Evolutionary conservation across 2,329 filamentous ascomycete species (phyloP), one percentile per base, ranked within the genome.

Genomic region (Exutisphaerella laricina): DNA sequence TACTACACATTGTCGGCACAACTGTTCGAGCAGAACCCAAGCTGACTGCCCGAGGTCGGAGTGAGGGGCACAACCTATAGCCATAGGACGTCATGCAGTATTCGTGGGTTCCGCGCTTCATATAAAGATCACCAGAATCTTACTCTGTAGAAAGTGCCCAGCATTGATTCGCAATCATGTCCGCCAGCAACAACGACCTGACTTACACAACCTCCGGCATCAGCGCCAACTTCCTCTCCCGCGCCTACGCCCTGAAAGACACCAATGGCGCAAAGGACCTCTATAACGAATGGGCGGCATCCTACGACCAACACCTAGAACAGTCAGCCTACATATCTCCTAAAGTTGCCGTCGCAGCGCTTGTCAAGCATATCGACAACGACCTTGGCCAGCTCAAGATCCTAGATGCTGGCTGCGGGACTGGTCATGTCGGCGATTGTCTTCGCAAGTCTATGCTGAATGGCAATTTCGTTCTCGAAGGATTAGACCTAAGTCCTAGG

Each of bases 391-490:
- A 38, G 9, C 22, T 50, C 10, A 31, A 31, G 1, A 42, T 52
- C 22, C 36, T 50, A 30, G 47, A 52, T 10, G 47, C 47, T 10
- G 49, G 49, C 10, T 52, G 47, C 13, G 47, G 49, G 4, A 52
- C 49, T 1, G 47, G 49, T 10, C 34, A 48, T 4, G 47, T 50
- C 9, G 46, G 43, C 3, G 25, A 39, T 10, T 35, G 34, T 13
- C 35, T 49, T 7, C 32, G 36, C 2, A 31, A 30, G 2, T 39
- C 48, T 13, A 14, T 35, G 3, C n/a, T 33, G 4, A 35, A 29
- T 5, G 28, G 28, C 0, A 35, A 34, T 12, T 46, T 43, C 9
- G 29, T 36, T 5, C 25, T 51, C 20, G 49, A 51, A n/a, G 46
- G 49, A 8, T 25, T 52, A 13, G 49, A 52, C 22, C 39, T 50